Base-by-base conservation (phyloP, 495 filamentous ascomycete genomes). In the Podospora conica region DNA sequence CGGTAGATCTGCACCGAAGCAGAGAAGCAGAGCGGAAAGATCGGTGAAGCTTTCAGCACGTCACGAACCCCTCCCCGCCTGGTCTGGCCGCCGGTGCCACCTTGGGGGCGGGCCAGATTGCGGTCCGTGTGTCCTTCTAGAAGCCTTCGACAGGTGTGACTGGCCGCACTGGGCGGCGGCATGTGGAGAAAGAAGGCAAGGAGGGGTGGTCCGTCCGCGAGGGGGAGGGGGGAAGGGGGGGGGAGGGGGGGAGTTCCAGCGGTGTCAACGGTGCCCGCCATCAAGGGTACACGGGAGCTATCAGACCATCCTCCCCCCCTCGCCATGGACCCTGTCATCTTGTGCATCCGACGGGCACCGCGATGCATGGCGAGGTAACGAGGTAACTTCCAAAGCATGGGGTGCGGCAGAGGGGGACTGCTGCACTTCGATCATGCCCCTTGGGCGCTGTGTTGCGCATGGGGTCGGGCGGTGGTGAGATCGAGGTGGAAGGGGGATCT, bases 81-180 rank as follows among this genome's bases (percentile, higher is more conserved):
- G 61, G 22, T 23, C 61, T 63, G 54, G 24, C 28, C 62, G 57
- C 53, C 53, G 15, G 28, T 55, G 33, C 15, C 24, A 56, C 55
- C 54, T 9, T 20, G 64, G 12, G 61, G 27, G 12, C 54, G 63
- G 60, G 58, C 69, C 71, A 67, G 61, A 21, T 15, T 22, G n/a
- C 27, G 66, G 61, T 60, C 72, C 61, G 74, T 75, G 74, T 73
- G 66, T 65, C 61, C 61, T 77, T 77, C 75, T 77, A 76, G 75
- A 77, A 77, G 24, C 61, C 54, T 76, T 77, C 74, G 66, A 75
- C 68, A 63, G 66, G 66, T 60, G 68, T 72, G 69, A 73, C 56
- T 70, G 71, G 68, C 65, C 65, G 64, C 68, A 66, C 65, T 65
- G 66, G 61, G 68, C 64, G 58, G 33, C 63, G 58, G 60, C 56